Evolutionary conservation across 108 stramenopile genomes (phyloP).

Genomic region (Parietichytrium sp.): DNA sequence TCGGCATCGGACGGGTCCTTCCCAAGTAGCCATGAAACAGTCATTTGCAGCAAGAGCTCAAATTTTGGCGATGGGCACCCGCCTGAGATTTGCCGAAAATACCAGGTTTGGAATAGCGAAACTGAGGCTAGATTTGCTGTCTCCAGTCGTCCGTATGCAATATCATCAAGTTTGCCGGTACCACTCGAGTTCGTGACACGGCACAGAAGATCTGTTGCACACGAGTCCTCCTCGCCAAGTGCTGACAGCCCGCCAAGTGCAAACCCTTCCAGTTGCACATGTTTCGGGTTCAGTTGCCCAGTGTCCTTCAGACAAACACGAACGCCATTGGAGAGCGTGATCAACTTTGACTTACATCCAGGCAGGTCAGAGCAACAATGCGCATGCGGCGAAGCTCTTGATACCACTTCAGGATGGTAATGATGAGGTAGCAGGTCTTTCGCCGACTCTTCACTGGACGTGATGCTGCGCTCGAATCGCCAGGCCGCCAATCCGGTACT

Average conservation of each 20-base stretch:
- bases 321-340: not conserved
- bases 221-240: not conserved
- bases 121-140: conserved; percentile 6
- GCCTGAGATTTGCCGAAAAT: not conserved
- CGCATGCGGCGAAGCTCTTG: too few relatives aligned
- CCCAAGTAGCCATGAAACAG: conserved; percentile 26
- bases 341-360: too few relatives aligned
- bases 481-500: not conserved
- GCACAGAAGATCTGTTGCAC: not conserved
- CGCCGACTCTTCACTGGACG: not conserved
- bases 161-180: not conserved
- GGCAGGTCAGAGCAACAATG: too few relatives aligned
- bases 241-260: not conserved
- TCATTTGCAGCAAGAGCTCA: conserved; percentile 36
- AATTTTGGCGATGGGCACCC: not conserved
- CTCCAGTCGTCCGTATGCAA: not conserved
- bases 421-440: not conserved
- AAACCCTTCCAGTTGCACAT: not conserved
- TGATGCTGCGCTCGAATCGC: not conserved
- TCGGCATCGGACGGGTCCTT: not conserved
- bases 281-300: not conserved
- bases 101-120: not conserved
- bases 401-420: too few relatives aligned
- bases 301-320: not conserved
- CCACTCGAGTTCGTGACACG: not conserved